Base-by-base conservation (phyloP, 2,329 filamentous ascomycete species). In the Colletotrichum navitas region DNA sequence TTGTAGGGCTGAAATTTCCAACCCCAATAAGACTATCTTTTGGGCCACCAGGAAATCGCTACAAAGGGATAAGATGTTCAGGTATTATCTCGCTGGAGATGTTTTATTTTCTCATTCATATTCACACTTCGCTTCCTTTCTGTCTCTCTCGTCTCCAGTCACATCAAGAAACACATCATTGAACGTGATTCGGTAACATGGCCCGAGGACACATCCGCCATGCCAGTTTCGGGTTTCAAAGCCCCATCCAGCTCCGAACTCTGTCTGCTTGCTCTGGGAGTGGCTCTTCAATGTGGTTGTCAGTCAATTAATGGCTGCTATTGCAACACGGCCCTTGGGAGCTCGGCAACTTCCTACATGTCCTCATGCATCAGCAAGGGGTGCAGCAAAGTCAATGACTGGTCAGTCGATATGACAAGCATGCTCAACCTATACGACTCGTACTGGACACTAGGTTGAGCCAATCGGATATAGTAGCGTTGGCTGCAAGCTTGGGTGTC, bases 401-500 rank as follows among this genome's bases (percentile, higher is more conserved):
- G 75, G 74, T 73, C 68, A 18, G 34, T 66, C 0, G 74, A 78
- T 39, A 68, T 77, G 21, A 70, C 71, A 8, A 74, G 68, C 41
- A 76, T 77, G 72, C 52, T 76, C 29, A 65, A 64, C 1, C n/a
- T 76, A 5, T 77, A 77, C 58, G 72, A 75, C 39, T 69, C 64
- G 2, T 77, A 77, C 67, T 77, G 76, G 73, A 74, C 45, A 56
- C 61, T 5, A 75, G 77, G 5, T 52, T 77, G 12, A 78, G 75
- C 65, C 72, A 76, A 52, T 77, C 75, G 8, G 75, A 77, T 11
- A 74, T 74, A 11, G 74, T 78, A 10, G 77, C 76, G 1, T 66
- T 78, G 39, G 77, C 76, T 5, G 76, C 77, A 12, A 76, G 75
- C 29, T 68, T 76, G 59, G 76, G 76, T 21, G 66, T 80, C 34